Conservation (phyloP, 2,329 filamentous ascomycete species). For the Colletotrichum sp. region DNA sequence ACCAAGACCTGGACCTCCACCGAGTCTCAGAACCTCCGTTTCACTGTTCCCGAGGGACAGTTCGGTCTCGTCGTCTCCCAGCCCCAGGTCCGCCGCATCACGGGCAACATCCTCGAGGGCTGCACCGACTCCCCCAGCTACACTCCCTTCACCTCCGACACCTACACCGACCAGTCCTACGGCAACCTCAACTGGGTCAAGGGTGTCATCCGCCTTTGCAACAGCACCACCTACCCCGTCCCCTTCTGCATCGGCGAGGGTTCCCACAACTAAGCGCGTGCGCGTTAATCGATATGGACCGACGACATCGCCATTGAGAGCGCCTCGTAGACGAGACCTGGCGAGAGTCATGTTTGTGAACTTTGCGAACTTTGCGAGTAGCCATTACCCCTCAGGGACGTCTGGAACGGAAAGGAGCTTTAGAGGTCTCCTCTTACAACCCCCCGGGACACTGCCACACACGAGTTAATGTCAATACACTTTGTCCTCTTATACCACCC, state of each 20-base stretch:
- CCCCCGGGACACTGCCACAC: conserved; percentile 3
- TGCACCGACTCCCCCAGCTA: conserved; percentile 33
- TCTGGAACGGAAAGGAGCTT: conserved; percentile 17
- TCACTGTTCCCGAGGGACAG: conserved; percentile 37
- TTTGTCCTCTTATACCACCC: conserved; percentile 11
- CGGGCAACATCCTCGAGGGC: conserved; percentile 38
- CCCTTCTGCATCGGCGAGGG: conserved; percentile 41
- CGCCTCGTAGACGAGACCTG: neutral
- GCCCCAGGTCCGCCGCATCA: conserved; percentile 35
- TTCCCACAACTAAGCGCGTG: neutral
- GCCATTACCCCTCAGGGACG: conserved; percentile 6
- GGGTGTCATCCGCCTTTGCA: conserved; percentile 42
- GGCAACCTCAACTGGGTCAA: conserved; percentile 41
- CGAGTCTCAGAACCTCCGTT: conserved; percentile 33
- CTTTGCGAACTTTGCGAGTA: conserved; percentile 2
- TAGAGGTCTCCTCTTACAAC: conserved; percentile 6
- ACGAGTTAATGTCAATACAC: conserved; percentile 7
- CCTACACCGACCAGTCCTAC: conserved; percentile 35
- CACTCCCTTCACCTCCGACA: conserved; percentile 36
- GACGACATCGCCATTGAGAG: neutral
- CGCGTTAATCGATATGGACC: neutral
- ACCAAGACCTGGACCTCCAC: conserved; percentile 34
- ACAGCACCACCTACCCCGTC: conserved; percentile 37
- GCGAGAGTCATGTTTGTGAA: neutral
- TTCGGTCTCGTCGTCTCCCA: conserved; percentile 43